Evolutionary conservation across 352 stramenopile species (phyloP).

Genomic region (Phytophthora crassamura): DNA sequence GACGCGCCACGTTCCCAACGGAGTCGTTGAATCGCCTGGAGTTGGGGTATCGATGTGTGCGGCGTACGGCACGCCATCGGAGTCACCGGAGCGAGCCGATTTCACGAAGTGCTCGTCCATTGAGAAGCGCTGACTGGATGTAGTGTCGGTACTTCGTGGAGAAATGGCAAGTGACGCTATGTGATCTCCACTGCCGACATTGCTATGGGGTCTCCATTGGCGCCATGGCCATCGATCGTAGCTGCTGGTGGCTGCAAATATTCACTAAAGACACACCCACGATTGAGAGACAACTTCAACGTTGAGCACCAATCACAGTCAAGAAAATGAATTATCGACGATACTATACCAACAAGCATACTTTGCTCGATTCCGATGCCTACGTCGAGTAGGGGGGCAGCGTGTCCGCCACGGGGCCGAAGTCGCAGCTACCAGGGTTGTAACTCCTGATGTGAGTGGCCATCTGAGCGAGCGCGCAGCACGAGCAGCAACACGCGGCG

Average conservation of each 20-base stretch:
- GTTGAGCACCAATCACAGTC: slow-evolving; percentile 11
- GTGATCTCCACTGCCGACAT: no score
- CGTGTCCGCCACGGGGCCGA: slow-evolving; percentile 32
- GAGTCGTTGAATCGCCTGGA: not conserved
- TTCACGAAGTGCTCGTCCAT: slow-evolving; percentile 32
- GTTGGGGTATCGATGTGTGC: slow-evolving; percentile 11
- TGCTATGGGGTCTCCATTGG: not conserved
- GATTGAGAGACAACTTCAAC: slow-evolving; percentile 16
- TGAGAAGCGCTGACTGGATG: not conserved
- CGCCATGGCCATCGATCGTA: slow-evolving; percentile 7
- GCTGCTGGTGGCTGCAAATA: slow-evolving; percentile 25
- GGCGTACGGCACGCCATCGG: slow-evolving; percentile 18
- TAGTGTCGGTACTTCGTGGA: not conserved
- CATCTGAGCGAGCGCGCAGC: slow-evolving; percentile 57
- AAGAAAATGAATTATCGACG: slow-evolving; percentile 13
- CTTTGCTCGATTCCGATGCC: slow-evolving; percentile 1
- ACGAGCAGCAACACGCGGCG: slow-evolving; percentile 48
- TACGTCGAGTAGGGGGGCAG: slow-evolving; percentile 45
- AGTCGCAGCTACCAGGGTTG: slow-evolving; percentile 47
- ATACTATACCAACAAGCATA: not conserved
- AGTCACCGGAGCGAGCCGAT: slow-evolving; percentile 22
- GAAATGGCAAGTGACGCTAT: slow-evolving; percentile 22
- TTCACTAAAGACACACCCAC: slow-evolving; percentile 24
- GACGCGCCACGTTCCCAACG: slow-evolving; percentile 32
- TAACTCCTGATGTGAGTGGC: slow-evolving; percentile 69